Evolutionary conservation across 1,139 yeast genomes (phyloP), one percentile per base, ranked within the genome.

Genomic region (Pichia sp.): DNA sequence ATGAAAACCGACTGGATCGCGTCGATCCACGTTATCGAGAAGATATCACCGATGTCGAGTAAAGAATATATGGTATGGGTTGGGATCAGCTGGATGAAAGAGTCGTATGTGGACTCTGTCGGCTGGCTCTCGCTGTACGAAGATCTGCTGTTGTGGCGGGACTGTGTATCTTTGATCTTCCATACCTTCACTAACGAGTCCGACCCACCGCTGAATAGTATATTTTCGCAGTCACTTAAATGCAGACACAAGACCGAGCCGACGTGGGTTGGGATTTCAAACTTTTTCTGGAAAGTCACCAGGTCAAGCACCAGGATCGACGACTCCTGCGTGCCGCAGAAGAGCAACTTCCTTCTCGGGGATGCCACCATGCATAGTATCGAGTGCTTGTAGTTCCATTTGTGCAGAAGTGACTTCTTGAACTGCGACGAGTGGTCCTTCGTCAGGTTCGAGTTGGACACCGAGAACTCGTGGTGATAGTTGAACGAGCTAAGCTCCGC

Each of bases 251-350:
- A 75, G 6, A 93, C 88, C 19, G 95, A 84, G 1, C 70, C 69
- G 0, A 82, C 75, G 66, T 88, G 90, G 15, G 87, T 89, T 11
- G 70, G 70, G 11, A 80, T 65, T 38, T 74, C 75, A 44, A 71
- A 73, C 52, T 74, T 75, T 57, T 77, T 67, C 49, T 83, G 82
- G 67, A 80, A 92, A 1, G 86, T 82, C n/a, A 71, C 70, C 57
- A 87, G 73, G 64, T 89, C 92, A 64, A 79, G 85, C 1, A 89
- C 84, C 45, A 89, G 70, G 50, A 93, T 86, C 62, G 81, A 81
- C n/a, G 95, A 88, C 63, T 87, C 88, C 64, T 92, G 96, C 0
- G 97, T 89, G n/a, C 99, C 99, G 56, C 96, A 95, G 67, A 87
- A 87, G 16, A 93, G 65, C 45, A 84, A 72, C 45, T 79, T 75